These are phyloP conservation scores for Neurospora hispaniola DNA, from an alignment of 495 filamentous ascomycete genomes.

Conservation along the genomic window DNA sequence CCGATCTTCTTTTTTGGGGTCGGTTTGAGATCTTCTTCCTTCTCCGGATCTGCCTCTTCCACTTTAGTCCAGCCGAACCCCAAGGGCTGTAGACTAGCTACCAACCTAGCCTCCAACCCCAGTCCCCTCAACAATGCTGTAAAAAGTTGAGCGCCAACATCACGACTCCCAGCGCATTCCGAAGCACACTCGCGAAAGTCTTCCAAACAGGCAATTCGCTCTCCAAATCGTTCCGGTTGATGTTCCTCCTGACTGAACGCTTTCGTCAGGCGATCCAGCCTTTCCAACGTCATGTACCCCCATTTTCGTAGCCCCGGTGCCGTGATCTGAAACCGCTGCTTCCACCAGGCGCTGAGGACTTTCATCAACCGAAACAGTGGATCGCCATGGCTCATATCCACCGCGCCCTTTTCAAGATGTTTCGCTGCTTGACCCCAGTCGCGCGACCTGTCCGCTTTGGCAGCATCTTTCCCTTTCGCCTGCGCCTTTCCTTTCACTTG, in stretches of 20 bases:
- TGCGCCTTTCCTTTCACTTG: conserved; percentile 24
- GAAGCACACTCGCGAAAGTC: conserved; percentile 61
- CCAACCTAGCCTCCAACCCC: conserved; percentile 67
- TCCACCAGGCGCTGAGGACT: conserved; percentile 74
- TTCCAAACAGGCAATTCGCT: conserved; percentile 52
- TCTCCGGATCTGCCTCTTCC: conserved; percentile 53
- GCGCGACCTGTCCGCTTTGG: conserved; percentile 37
- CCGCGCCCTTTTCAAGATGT: conserved; percentile 53
- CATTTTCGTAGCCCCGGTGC: conserved; percentile 76
- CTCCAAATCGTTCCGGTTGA: conserved; percentile 57
- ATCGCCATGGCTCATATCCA: conserved; percentile 69
- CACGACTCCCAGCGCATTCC: conserved; percentile 69
- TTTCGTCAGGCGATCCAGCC: conserved; percentile 55
- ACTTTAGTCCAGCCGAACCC: conserved; percentile 87
- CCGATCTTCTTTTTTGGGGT: conserved; percentile 12
- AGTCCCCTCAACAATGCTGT: conserved; percentile 78
- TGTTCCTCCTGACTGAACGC: conserved; percentile 52
- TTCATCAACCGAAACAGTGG: conserved; percentile 73
- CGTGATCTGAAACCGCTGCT: conserved; percentile 66
- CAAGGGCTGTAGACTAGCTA: conserved; percentile 74
- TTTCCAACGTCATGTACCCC: conserved; percentile 66
- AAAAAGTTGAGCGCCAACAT: conserved; percentile 84
- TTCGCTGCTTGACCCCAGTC: conserved; percentile 68
- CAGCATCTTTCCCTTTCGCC: conserved; percentile 27
- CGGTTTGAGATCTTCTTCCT: conserved; percentile 13